Evolutionary conservation across 345 rosid species (phyloP).

Genomic region (Trapa incisa): DNA sequence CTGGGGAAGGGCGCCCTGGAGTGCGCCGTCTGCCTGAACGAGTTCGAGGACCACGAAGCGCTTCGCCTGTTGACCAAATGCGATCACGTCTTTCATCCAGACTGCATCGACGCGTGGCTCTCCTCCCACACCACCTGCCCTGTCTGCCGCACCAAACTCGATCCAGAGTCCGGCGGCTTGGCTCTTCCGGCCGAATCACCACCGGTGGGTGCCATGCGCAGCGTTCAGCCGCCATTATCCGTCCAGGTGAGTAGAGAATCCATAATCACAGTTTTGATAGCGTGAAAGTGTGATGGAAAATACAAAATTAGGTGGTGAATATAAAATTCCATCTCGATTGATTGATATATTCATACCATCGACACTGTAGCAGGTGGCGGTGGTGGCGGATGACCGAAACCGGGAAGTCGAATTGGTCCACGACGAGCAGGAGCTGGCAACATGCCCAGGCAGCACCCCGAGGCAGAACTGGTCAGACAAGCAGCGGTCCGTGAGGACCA

Average conservation of each 20-base stretch:
- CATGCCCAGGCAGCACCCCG: not conserved
- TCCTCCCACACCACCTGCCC: slow-evolving; percentile 82
- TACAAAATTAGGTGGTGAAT: not conserved
- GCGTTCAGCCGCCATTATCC: slow-evolving; percentile 6
- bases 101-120: slow-evolving; percentile 81
- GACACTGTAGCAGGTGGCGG: too few species aligned
- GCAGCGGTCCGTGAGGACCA: slow-evolving; percentile 13
- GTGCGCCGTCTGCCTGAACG: slow-evolving; percentile 76
- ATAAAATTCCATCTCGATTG: too few species aligned
- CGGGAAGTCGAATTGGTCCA: too few species aligned
- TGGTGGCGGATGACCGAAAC: too few species aligned
- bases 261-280: too few species aligned
- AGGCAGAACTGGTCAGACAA: slow-evolving; percentile 37
- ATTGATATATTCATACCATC: too few species aligned
- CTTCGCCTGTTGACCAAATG: slow-evolving; percentile 87
- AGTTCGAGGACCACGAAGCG: slow-evolving; percentile 74
- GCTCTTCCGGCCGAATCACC: not conserved
- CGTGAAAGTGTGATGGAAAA: too few species aligned
- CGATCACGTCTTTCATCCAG: slow-evolving; percentile 85
- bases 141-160: slow-evolving; percentile 81
- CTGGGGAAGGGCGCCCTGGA: slow-evolving; percentile 64
- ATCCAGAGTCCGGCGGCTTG: slow-evolving; percentile 19
- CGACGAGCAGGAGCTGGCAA: slow-evolving; percentile 11
- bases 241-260: slow-evolving; percentile 10
- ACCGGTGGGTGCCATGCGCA: slow-evolving; percentile 8